Evolutionary conservation across 2,329 filamentous ascomycete species (phyloP), one percentile per base, ranked within the genome.

Genomic region (Epichloe brachyelytri): DNA sequence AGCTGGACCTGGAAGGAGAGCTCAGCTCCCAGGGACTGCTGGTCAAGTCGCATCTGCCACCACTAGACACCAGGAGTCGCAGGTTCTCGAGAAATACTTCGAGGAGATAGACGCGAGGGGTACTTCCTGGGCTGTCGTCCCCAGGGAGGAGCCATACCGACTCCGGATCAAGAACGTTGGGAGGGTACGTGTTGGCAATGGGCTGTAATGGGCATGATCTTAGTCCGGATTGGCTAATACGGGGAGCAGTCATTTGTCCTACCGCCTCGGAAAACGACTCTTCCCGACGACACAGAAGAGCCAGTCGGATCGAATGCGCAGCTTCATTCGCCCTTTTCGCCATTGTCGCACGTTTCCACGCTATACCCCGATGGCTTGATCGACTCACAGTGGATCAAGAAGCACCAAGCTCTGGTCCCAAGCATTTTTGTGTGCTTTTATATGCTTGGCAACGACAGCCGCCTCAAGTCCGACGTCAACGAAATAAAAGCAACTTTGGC

Each of bases 261-360:
- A 53, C 80, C 82, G 12, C 73, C 77, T 39, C 76, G 80, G 55
- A 76, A 75, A 58, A 77, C 78, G 37, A 71, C 68, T 54, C 68
- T 78, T 45, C 77, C 75, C 17, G 71, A 74, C 45, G 69, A 74
- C 45, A 69, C 75, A 50, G 68, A 75, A 59, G 74, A 77, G 48
- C 61, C 68, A 3, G 68, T 75, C 49, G 65, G 69, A 38, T 65
- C 72, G 22, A 68, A 73, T 17, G 70, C 75, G 53, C 71, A 82
- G n/a, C 71, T 95, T 4, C 91, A 97, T 66, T 97, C 93, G 12
- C 88, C 90, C 1, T 82, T 95, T 57, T 97, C 93, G 2, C 93
- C 91, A 1, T 75, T 97, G 33, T 93, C 86, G 39, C 89, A 90
- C 3, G 78, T 77, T 7, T 95, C 91, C 7, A 74, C 81, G 2